phyloP scores from a whole-genome alignment of 345 rosid genomes.

The Corchorus capsularis region DNA sequence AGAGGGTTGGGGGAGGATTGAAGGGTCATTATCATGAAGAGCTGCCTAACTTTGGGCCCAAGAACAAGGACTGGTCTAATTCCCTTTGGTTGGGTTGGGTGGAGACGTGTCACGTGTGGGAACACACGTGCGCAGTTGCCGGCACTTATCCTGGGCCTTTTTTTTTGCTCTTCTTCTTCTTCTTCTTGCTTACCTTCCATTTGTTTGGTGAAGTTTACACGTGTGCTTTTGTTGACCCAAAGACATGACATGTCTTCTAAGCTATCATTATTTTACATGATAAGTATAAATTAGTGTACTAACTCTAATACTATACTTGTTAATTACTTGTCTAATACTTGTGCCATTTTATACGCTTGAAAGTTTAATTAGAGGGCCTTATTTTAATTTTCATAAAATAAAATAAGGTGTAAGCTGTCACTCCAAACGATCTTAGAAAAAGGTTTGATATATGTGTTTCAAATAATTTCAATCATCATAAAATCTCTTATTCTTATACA shows the following conservation, averaged over 20 bases:
- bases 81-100: background rate
- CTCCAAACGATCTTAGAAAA: too few relatives aligned
- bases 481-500: too few relatives aligned
- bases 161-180: background rate
- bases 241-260: background rate
- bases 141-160: background rate
- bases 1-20: slow-evolving; percentile 19
- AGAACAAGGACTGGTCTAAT: background rate
- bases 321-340: too few relatives aligned
- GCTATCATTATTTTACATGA: background rate
- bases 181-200: background rate
- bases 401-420: too few relatives aligned
- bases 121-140: background rate
- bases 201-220: background rate
- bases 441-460: too few relatives aligned
- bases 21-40: slow-evolving; percentile 41
- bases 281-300: too few relatives aligned
- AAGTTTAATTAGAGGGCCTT: too few relatives aligned
- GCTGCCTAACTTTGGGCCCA: slow-evolving; percentile 47
- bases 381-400: too few relatives aligned
- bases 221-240: slow-evolving; percentile 1
- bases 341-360: too few relatives aligned
- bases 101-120: slow-evolving; percentile 2
- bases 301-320: too few relatives aligned
- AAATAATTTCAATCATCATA: too few relatives aligned